phyloP scores from a whole-genome alignment of 768 basidiomycete genomes.

The Cystobasidiopsis lactophilus region DNA sequence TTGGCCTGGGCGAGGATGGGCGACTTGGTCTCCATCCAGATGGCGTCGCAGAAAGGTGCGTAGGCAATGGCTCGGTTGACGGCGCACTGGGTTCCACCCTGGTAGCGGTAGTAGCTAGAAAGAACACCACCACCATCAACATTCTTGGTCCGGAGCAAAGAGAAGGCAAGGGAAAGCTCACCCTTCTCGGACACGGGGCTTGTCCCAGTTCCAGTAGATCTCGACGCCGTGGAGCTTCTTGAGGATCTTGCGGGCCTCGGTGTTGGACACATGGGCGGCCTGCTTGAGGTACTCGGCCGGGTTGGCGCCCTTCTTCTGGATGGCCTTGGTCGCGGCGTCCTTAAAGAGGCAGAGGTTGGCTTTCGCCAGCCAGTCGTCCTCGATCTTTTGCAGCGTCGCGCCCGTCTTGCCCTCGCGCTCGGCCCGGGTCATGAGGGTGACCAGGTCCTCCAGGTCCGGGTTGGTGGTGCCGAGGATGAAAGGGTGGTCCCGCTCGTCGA shows the following conservation, averaged over 20 bases:
- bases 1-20: constrained; percentile 77
- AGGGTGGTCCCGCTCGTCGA: constrained; percentile 88
- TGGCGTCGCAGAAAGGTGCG: constrained; percentile 72
- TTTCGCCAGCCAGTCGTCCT: constrained; percentile 62
- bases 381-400: constrained; percentile 57
- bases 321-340: constrained; percentile 43
- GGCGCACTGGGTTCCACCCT: constrained; percentile 86
- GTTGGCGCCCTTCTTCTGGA: constrained; percentile 30
- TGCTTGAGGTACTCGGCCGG: constrained; percentile 43
- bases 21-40: constrained; percentile 95
- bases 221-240: constrained; percentile 15
- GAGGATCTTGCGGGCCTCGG: constrained; percentile 49
- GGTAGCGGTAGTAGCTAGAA: constrained; percentile 60
- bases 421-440: constrained; percentile 59
- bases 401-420: constrained; percentile 61
- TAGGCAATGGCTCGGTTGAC: constrained; percentile 78
- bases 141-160: no score
- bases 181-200: constrained; percentile 80
- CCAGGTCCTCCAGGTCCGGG: constrained; percentile 37
- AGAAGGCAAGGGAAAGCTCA: no score
- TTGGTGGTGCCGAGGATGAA: constrained; percentile 91
- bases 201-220: constrained; percentile 77
- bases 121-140: no score
- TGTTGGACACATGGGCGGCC: constrained; percentile 45
- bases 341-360: constrained; percentile 66